These are phyloP conservation scores for Tuber calosporum DNA, from an alignment of 495 filamentous ascomycete species.

Conservation along the genomic window DNA sequence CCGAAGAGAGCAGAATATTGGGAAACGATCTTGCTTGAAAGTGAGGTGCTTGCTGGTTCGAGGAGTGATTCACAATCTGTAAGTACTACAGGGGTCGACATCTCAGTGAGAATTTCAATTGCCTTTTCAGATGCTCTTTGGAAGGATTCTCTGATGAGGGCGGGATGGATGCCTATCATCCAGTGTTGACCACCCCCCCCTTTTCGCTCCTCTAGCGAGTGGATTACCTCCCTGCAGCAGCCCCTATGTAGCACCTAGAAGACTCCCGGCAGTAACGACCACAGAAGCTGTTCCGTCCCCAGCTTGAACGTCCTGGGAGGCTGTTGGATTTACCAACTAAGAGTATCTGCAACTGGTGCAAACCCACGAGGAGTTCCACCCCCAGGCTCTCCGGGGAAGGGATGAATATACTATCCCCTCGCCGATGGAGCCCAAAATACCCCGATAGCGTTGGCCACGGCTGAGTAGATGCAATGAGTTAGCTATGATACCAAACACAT, in stretches of 20 bases:
- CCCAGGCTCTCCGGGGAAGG: not conserved
- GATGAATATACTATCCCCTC: conserved; percentile 30
- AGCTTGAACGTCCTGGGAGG: conserved; percentile 96
- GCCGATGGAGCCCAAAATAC: conserved; percentile 51
- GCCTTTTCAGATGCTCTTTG: conserved; percentile 83
- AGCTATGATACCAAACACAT: conserved; percentile 13
- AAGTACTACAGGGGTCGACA: conserved; percentile 89
- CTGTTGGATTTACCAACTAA: conserved; percentile 79
- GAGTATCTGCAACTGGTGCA: conserved; percentile 22
- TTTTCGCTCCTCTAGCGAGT: not conserved
- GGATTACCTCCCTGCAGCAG: conserved; percentile 67
- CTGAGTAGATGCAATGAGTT: conserved; percentile 46
- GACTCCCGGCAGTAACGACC: conserved; percentile 89
- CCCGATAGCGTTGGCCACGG: conserved; percentile 92
- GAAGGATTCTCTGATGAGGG: conserved; percentile 94
- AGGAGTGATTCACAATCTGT: conserved; percentile 81
- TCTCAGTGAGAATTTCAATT: conserved; percentile 82
- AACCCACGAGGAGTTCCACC: not conserved
- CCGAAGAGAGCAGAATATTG: conserved; percentile 88
- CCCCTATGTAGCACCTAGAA: conserved; percentile 86
- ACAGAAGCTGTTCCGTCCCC: conserved; percentile 98
- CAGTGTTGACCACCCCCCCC: conserved; percentile 3
- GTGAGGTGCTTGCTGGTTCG: conserved; percentile 91
- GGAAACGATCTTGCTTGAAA: conserved; percentile 97
- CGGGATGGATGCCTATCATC: conserved; percentile 72